Evolutionary conservation across 805 yeast genomes (phyloP), one percentile per base, ranked within the genome.

Genomic region (Trichomonascus vanleenenianus): DNA sequence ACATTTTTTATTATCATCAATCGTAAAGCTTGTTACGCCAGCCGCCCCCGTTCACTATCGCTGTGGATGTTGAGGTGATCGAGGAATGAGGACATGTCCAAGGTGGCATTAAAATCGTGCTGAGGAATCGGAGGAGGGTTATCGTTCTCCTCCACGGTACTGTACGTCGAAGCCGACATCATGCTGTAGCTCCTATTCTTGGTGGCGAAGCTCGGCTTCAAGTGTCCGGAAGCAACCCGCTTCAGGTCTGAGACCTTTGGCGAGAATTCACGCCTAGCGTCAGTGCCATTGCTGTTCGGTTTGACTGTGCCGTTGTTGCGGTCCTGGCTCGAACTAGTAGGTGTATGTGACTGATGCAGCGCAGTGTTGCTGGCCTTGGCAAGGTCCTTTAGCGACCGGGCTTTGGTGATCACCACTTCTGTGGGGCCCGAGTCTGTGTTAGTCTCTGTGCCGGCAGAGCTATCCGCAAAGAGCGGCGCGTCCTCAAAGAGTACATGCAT

Each of bases 231-330:
- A 6, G 50, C 52, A 10, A 50, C 55, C 30, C 50, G 42, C 34
- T 49, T 51, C 15, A 54, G 44, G 36, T 54, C 57, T 2, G 36
- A 14, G 11, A 54, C 50, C 4, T 48, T 30, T 2, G 57, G 57
- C 9, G 57, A 42, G 19, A 36, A 46, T 25, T 49, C 52, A 2
- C 46, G 14, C 7, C 10, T 19, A 7, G 19, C 30, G 15, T 11
- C 30, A 14, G n/a, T 15, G 4, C 43, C 43, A n/a, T 31, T 31
- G n/a, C 27, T 8, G 27, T 22, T 22, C 4, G 27, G 27, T 22
- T 22, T 22, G 27, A 22, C 8, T 10, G 14, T 18, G 16, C 37
- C 30, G 35, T 30, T 39, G 3, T 27, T 27, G 5, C 15, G 35
- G 3, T 31, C 36, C 12, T 18, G 36, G 30, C 43, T 44, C 11